Evolutionary conservation across 495 filamentous ascomycete genomes (phyloP).

Genomic region (Lasiosphaeriaceae sp.): DNA sequence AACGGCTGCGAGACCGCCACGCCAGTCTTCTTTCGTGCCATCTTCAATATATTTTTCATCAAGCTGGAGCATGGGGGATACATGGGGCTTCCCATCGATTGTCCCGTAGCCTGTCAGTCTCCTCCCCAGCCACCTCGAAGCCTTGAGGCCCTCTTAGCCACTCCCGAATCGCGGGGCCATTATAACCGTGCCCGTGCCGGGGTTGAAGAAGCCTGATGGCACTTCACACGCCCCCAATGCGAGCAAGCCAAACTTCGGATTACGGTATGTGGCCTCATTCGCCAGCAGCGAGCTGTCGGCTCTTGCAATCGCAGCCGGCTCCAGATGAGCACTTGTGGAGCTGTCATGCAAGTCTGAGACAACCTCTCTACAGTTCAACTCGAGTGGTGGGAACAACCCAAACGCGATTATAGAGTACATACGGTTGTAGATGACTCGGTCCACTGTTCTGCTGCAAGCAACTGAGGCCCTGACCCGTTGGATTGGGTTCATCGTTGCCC

Average conservation of each 20-base stretch:
- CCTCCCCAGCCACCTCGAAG: background rate
- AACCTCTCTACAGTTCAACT: slow-evolving; percentile 1
- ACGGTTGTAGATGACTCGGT: no score
- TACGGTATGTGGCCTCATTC: background rate
- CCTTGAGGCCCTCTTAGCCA: background rate
- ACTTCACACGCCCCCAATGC: background rate
- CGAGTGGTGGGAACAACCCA: slow-evolving; percentile 4
- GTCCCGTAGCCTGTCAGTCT: no score
- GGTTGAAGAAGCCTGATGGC: background rate
- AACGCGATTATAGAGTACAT: no score
- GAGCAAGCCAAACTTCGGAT: background rate
- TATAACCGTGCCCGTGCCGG: background rate
- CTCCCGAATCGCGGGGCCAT: background rate
- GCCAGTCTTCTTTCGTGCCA: no score
- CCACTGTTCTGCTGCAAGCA: no score
- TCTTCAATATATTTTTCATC: no score
- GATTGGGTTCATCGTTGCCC: no score
- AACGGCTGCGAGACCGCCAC: no score
- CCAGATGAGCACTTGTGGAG: slow-evolving; percentile 8
- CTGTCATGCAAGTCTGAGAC: slow-evolving; percentile 19
- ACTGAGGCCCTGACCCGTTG: no score
- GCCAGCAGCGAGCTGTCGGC: background rate
- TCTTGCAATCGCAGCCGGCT: slow-evolving; percentile 1
- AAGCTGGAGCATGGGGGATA: no score
- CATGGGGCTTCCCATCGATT: no score